Base-by-base conservation (phyloP, 176 grass and related monocot species). In the Zoysia japonica region DNA sequence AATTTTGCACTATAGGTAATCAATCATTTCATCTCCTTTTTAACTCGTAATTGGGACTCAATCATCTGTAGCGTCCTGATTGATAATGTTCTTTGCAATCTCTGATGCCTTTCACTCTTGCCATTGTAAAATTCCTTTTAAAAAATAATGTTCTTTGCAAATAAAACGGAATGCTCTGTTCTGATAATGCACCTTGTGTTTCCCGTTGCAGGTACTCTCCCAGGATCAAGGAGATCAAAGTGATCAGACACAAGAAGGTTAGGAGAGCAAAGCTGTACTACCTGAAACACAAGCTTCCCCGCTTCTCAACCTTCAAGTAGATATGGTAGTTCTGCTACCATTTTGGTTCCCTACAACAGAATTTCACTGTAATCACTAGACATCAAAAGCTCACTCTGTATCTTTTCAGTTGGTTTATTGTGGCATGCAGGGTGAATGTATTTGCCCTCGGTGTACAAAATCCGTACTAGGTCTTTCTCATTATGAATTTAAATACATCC, bases 181-280 rank as follows among this genome's bases (percentile, higher is more conserved):
- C 17, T 64, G 9, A 50, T 44, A 53, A 68, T 2, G 10, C 11
- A 6, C 3, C 41, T 43, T 38, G 3, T 73, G 42, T 67, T 47
- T 81, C 73, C 35, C 35, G 11, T 71, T 82, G 68, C 86, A 99
- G 96, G 80, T 99, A 96, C 72, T 99, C 96, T 15, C 96, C 96
- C 9, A 93, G 83, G 70, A 99, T 99, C 19, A 99, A 99, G 85
- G 96, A 99, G 70, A 99, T 99, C 72, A 99, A 87, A 82, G 92
- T 99, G 50, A 89, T 99, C 39, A 95, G 67, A 52, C 96, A 91
- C 86, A 95, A 88, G 75, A 94, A 99, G 74, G 96, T 99, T 68
- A 92, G 92, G 67, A 94, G 95, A 88, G 95, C 95, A 78, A 98
- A 93, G 65, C 72, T 99, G 68, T 99, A 91, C 79, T 99, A 99